Evolutionary conservation across 345 rosid genomes (phyloP).

Genomic region (Rhodomyrtus tomentosa): DNA sequence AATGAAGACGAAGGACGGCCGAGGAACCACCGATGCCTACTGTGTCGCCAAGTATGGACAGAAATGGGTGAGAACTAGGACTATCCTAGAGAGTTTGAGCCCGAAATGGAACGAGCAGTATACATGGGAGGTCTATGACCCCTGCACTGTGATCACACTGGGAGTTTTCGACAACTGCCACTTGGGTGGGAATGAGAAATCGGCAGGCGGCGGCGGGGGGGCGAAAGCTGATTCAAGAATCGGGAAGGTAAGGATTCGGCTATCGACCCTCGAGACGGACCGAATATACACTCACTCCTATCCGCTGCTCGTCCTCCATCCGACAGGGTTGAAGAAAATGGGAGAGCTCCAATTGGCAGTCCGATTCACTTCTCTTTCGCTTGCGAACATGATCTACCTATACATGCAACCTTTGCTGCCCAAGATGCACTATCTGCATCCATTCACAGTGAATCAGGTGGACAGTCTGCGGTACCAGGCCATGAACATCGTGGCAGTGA

Average conservation of each 20-base stretch:
- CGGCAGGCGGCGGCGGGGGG: conserved; percentile 27
- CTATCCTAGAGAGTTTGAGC: conserved; percentile 49
- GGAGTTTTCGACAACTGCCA: conserved; percentile 85
- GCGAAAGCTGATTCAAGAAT: conserved; percentile 51
- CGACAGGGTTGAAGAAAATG: conserved; percentile 78
- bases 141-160: conserved; percentile 68
- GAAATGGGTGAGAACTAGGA: conserved; percentile 83
- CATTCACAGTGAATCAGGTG: conserved; percentile 74
- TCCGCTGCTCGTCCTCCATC: conserved; percentile 63
- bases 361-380: conserved; percentile 63
- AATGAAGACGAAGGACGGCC: conserved; percentile 63
- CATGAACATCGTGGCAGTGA: conserved; percentile 59
- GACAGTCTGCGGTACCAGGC: conserved; percentile 75
- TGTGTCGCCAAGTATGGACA: conserved; percentile 83
- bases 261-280: conserved; percentile 65
- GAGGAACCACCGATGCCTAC: conserved; percentile 60
- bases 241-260: conserved; percentile 70
- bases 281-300: conserved; percentile 68
- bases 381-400: conserved; percentile 60
- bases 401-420: conserved; percentile 73
- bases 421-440: conserved; percentile 81
- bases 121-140: conserved; percentile 85
- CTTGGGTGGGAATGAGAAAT: conserved; percentile 50
- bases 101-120: conserved; percentile 92
- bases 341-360: conserved; percentile 74